These are phyloP conservation scores for Debaryomyces singareniensis DNA, from an alignment of 1,139 yeast species.

Conservation along the genomic window DNA sequence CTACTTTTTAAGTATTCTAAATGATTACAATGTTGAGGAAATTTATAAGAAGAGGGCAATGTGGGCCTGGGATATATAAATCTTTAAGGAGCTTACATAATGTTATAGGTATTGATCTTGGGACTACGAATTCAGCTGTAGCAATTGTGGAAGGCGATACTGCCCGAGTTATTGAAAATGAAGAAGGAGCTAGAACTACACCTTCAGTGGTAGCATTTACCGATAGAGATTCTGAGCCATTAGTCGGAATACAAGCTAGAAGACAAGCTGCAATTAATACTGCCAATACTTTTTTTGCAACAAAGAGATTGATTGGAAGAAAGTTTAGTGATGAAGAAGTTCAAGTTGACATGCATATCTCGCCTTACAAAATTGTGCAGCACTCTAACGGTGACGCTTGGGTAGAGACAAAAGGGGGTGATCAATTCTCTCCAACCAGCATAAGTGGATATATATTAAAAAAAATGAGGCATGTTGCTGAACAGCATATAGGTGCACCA, in stretches of 20 bases:
- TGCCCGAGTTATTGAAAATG: slow-evolving; percentile 59
- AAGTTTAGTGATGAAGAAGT: slow-evolving; percentile 58
- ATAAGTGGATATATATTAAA: slow-evolving; percentile 95
- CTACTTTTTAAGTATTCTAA: no score
- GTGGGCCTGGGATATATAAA: neutral
- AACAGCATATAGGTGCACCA: slow-evolving; percentile 62
- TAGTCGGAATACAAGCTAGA: slow-evolving; percentile 98
- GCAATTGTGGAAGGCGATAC: slow-evolving; percentile 52
- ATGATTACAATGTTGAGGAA: no score
- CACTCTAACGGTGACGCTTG: slow-evolving; percentile 98
- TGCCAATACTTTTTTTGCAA: slow-evolving; percentile 94
- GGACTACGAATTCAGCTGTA: slow-evolving; percentile 80
- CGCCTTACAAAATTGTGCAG: slow-evolving; percentile 95
- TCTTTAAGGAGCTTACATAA: slow-evolving; percentile 11
- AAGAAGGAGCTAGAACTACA: slow-evolving; percentile 97
- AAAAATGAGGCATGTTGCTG: slow-evolving; percentile 98
- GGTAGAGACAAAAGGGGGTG: slow-evolving; percentile 94
- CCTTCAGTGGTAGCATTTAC: slow-evolving; percentile 98
- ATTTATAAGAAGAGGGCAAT: no score
- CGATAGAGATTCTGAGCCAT: slow-evolving; percentile 66
- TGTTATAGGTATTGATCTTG: slow-evolving; percentile 73
- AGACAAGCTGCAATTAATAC: slow-evolving; percentile 99
- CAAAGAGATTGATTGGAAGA: slow-evolving; percentile 90
- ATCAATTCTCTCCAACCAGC: slow-evolving; percentile 88
- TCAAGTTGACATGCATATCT: slow-evolving; percentile 48